Base-by-base conservation (phyloP, 1,139 yeast species). In the Citeromyces hawaiiensis region DNA sequence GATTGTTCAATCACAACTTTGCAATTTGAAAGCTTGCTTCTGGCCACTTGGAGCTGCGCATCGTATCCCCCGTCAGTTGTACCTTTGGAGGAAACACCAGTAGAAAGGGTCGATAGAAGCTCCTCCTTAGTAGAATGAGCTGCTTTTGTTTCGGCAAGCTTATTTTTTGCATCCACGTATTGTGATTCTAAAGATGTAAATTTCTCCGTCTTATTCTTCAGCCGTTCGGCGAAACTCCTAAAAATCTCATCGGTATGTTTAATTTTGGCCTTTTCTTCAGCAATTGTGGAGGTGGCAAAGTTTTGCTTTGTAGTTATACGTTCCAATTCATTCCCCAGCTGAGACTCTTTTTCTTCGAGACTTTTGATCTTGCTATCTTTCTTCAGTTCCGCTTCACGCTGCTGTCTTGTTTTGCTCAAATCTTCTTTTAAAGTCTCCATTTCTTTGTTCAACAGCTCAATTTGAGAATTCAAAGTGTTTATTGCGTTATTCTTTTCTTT, bases 11-110 rank as follows among this genome's bases (percentile, higher is more conserved):
- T 69, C 27, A 64, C 54, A 1, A 82, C 74, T 35, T 69, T 68
- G 2, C 77, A 64, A 13, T 70, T 69, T 40, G 78, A 71, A 3
- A 80, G 57, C 37, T 64, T 66, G 30, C 70, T 70, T 47, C 83
- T 81, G 2, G 75, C 79, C 38, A 74, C 78, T 42, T 76, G 74
- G 29, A 87, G 61, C 50, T 87, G 95, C 3, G 79, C 70, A 42
- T 72, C 66, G 55, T 86, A 91, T 11, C 96, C 96, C 30, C 87
- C 80, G 45, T 83, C 83, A 2, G 80, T 68, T 0, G 78, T 68
- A 39, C 95, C 96, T 42, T 76, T 79, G 0, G 94, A 73, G 0
- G 96, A 83, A 11, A 91, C 78, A 49, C 98, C 98, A 0, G 97
- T 88, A 1, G 91, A 78, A 35, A 93, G 65, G 0, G 94, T 78